Percentiles rank a stretch among this genome's conserved stretches.
Evolutionary conservation across 768 basidiomycete species (phyloP).

Genomic region (Boletellus sp.): DNA sequence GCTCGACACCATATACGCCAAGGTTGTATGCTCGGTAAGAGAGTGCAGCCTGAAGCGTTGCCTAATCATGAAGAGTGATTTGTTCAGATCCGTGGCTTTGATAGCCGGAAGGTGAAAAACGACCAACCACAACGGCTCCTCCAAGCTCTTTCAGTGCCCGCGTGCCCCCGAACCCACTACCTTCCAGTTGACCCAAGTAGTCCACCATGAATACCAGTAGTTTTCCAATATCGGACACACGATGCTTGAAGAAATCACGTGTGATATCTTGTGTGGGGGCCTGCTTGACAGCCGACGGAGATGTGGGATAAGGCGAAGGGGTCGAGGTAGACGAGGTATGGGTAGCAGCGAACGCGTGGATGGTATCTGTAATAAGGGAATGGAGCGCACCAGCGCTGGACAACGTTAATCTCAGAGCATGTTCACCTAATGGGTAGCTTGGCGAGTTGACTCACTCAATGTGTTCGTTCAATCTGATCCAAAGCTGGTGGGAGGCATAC

Average conservation of each 20-base stretch:
- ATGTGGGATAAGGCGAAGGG: slow-evolving; percentile 9
- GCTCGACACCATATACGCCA: slow-evolving; percentile 72
- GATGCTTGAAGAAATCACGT: slow-evolving; percentile 78
- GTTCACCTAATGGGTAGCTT: neutral
- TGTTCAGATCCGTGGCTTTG: neutral
- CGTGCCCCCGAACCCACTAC: slow-evolving; percentile 19
- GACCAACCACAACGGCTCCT: slow-evolving; percentile 55
- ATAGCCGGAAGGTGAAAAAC: neutral
- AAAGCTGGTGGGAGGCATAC: slow-evolving; percentile 75
- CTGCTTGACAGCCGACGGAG: slow-evolving; percentile 41
- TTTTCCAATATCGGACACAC: slow-evolving; percentile 60
- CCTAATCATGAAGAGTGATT: slow-evolving; percentile 38
- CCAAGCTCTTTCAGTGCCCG: slow-evolving; percentile 38
- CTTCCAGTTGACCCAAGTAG: slow-evolving; percentile 24
- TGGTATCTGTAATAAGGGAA: slow-evolving; percentile 66
- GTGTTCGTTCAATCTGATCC: slow-evolving; percentile 70
- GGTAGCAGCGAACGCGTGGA: slow-evolving; percentile 62
- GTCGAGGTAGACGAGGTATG: slow-evolving; percentile 10
- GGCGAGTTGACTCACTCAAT: slow-evolving; percentile 46
- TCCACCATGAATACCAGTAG: slow-evolving; percentile 60
- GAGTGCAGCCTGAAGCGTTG: slow-evolving; percentile 65
- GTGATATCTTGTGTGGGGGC: slow-evolving; percentile 68
- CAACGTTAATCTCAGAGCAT: slow-evolving; percentile 1
- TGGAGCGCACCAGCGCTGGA: slow-evolving; percentile 52
- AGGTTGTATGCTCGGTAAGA: slow-evolving; percentile 72